phyloP scores from a whole-genome alignment of 495 filamentous ascomycete genomes.

The Penicillium antarcticum region DNA sequence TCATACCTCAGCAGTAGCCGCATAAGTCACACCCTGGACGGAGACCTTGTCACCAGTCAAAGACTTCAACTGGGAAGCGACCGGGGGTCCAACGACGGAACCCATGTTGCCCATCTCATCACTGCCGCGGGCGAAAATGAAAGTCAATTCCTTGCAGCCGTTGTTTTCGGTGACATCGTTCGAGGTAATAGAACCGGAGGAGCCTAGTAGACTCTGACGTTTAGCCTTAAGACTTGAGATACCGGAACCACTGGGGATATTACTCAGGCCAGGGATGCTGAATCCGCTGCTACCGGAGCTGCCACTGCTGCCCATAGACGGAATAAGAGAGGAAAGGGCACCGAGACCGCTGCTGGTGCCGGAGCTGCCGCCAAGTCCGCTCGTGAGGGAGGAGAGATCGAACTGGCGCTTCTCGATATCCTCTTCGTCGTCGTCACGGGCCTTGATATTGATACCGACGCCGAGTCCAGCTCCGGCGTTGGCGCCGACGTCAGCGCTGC shows the following conservation, averaged over 20 bases:
- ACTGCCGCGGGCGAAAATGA: constrained; percentile 60
- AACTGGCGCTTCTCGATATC: background rate
- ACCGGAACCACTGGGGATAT: too few species aligned
- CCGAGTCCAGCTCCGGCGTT: too few species aligned
- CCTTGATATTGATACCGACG: constrained; percentile 1
- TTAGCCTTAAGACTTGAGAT: background rate
- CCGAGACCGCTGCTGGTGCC: constrained; percentile 1
- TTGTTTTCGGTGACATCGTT: constrained; percentile 42
- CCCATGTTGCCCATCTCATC: constrained; percentile 56
- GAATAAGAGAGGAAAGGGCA: background rate
- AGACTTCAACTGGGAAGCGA: constrained; percentile 45
- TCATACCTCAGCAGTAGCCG: constrained; percentile 35
- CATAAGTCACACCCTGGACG: constrained; percentile 58
- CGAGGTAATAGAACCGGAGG: constrained; percentile 29
- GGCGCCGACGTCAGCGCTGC: too few species aligned
- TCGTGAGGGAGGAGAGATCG: background rate
- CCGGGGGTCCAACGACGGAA: constrained; percentile 51
- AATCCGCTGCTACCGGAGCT: background rate
- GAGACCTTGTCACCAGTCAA: constrained; percentile 37
- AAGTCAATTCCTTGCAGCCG: constrained; percentile 45
- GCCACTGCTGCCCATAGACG: background rate
- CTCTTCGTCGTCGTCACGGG: background rate
- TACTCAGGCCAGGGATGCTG: background rate
- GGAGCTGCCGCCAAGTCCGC: constrained; percentile 1
- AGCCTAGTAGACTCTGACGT: background rate